Evolutionary conservation across 805 yeast genomes (phyloP), one percentile per base, ranked within the genome.

Genomic region (Candida boleticola): DNA sequence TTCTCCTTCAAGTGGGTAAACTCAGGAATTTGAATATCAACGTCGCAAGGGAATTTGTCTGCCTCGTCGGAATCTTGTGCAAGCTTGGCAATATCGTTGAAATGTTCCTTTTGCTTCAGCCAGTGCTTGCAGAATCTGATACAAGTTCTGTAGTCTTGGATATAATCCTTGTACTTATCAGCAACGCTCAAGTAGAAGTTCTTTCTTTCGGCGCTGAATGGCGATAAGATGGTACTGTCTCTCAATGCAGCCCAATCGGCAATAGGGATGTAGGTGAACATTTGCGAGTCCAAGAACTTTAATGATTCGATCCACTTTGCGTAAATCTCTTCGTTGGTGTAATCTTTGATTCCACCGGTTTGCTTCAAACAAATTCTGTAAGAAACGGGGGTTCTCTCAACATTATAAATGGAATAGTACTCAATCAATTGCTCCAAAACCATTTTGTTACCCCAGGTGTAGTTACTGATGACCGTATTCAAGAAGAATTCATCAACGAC

Each of bases 181-280:
- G 81, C 76, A 44, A 82, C 64, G 40, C 76, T 68, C 59, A 79
- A 71, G 58, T 80, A 82, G 21, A 81, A 61, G 29, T 71, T 66
- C 46, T 73, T 71, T 60, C 88, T 71, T 30, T 71, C 74, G 16
- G 68, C 60, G 29, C 56, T 49, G 37, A 59, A 64, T 19, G 57
- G 58, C 3, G 82, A 72, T 44, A 66, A 64, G 33, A 79, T 68
- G 4, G 93, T 85, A 17, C 92, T 87, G 59, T 83, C 89, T 66
- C 90, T 79, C 44, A 86, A 61, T 2, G 92, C 85, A 30, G 87
- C 83, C 92, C 92, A 85, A 63, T 85, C 92, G 9, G 93, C 92
- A 58, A 80, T 81, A 5, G 92, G 89, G 51, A 85, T 81, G 56
- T 81, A 83, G 30, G 61, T 64, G 62, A 76, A 78, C 9, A 80